Evolutionary conservation across 345 rosid species (phyloP).

Genomic region (Sisymbrium altissimum): DNA sequence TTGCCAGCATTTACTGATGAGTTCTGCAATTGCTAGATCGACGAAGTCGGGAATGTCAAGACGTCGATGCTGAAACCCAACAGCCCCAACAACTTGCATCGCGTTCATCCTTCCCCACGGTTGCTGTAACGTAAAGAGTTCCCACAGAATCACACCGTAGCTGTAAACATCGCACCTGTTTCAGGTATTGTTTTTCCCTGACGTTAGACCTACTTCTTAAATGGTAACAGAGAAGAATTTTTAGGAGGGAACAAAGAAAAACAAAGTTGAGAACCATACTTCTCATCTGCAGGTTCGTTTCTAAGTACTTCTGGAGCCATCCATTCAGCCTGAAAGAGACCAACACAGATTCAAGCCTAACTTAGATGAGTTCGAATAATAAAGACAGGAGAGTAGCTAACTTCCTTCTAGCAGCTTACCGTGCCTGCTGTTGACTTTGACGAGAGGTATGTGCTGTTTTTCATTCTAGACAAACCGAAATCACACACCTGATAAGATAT

Average conservation of each 20-base stretch:
- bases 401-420: conserved; percentile 42
- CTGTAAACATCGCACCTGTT: conserved; percentile 97
- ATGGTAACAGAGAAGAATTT: background rate
- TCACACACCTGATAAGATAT: conserved; percentile 65
- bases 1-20: conserved; percentile 86
- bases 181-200: background rate
- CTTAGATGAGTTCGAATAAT: background rate
- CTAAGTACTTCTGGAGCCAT: conserved; percentile 98
- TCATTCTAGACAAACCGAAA: conserved; percentile 91
- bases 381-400: background rate
- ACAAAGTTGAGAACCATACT: conserved; percentile 43
- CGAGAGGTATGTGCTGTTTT: conserved; percentile 88
- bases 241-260: background rate
- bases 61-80: conserved; percentile 96
- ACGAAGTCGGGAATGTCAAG: conserved; percentile 73
- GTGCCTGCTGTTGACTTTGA: conserved; percentile 96
- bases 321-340: conserved; percentile 87
- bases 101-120: conserved; percentile 99
- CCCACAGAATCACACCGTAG: conserved; percentile 95
- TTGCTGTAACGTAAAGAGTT: conserved; percentile 69
- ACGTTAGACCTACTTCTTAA: background rate
- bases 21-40: conserved; percentile 70
- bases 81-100: conserved; percentile 99
- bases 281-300: conserved; percentile 94
- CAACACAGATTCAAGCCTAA: background rate